Conservation (phyloP, 305 asterid genomes). For the Solanum hybrid region DNA sequence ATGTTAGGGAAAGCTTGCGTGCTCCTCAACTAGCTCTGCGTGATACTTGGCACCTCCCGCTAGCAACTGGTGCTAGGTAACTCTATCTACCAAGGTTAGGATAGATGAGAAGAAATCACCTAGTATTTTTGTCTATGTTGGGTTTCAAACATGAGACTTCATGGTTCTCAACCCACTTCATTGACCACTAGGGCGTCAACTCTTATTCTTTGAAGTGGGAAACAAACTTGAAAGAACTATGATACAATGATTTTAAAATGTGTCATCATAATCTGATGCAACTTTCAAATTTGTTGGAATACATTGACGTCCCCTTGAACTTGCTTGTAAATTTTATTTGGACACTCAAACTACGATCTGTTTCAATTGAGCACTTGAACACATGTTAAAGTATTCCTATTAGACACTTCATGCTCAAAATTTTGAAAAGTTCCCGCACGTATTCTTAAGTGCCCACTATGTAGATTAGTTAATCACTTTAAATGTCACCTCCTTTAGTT, state of each 20-base stretch:
- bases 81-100: background rate
- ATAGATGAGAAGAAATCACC: background rate
- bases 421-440: background rate
- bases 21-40: background rate
- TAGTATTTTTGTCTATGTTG: background rate
- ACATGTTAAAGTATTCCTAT: background rate
- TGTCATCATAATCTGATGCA: background rate
- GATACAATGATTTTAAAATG: background rate
- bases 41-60: background rate
- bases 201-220: background rate
- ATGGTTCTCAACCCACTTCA: background rate
- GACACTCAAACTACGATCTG: background rate
- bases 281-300: background rate
- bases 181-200: background rate
- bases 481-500: background rate
- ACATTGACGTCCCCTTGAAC: background rate
- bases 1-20: background rate
- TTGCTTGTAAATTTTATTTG: background rate
- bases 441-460: background rate
- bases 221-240: background rate
- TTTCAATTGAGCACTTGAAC: background rate
- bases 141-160: background rate
- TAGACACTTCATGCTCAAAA: background rate
- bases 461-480: background rate
- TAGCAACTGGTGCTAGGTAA: background rate